Percentiles rank a stretch among this genome's conserved stretches.
Conservation (phyloP, 495 filamentous ascomycete genomes). For the Lentithecium fluviatile region DNA sequence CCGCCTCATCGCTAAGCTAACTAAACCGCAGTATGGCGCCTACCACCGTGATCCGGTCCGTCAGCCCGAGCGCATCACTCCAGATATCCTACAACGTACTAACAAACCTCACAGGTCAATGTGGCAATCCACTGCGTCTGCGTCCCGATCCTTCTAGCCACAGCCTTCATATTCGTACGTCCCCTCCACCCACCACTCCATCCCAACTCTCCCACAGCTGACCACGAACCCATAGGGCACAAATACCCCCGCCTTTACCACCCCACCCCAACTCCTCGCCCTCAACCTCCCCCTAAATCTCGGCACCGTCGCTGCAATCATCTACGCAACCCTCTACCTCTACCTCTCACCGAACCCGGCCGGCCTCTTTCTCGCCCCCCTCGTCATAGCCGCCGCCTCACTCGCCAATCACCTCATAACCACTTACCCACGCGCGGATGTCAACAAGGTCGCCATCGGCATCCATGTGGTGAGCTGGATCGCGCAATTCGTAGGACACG, state of each 20-base stretch:
- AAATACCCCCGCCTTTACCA: slow-evolving; percentile 17
- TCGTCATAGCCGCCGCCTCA: slow-evolving; percentile 7
- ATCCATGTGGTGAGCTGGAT: slow-evolving; percentile 19
- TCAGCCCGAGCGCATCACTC: background rate
- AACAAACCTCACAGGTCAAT: slow-evolving; percentile 5
- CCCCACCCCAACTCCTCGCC: slow-evolving; percentile 1
- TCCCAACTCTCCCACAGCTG: background rate
- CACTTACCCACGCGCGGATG: background rate
- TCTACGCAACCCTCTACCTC: slow-evolving; percentile 27
- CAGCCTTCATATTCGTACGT: slow-evolving; percentile 26
- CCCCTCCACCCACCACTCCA: too few relatives aligned
- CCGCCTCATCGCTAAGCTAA: background rate
- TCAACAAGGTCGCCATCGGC: slow-evolving; percentile 10
- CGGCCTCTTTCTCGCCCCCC: slow-evolving; percentile 7
- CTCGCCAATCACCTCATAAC: slow-evolving; percentile 3
- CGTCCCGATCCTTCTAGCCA: slow-evolving; percentile 11
- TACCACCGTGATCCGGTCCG: slow-evolving; percentile 24
- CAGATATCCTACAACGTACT: slow-evolving; percentile 7
- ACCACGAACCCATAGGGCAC: slow-evolving; percentile 8
- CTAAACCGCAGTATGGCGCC: slow-evolving; percentile 18
- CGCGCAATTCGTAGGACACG: slow-evolving; percentile 22
- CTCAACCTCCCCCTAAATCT: slow-evolving; percentile 25
- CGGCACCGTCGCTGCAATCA: slow-evolving; percentile 8
- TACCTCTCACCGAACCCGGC: slow-evolving; percentile 22
- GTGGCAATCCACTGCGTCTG: slow-evolving; percentile 22